Conservation (phyloP, 2,329 filamentous ascomycete genomes). For the Hortaea sp. region DNA sequence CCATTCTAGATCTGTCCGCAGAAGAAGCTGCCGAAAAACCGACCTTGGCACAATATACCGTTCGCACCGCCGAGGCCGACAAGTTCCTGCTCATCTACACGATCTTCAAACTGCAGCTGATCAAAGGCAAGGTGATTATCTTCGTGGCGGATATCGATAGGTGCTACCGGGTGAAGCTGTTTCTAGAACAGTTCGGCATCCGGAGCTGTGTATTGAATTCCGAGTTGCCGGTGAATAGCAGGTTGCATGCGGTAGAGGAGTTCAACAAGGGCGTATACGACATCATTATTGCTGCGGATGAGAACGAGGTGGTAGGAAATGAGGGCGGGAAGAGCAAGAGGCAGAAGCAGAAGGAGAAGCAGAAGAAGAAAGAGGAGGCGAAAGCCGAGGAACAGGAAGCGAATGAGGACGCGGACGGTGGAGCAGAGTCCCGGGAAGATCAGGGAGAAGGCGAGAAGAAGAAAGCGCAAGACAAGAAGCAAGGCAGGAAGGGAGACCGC, state of each 20-base stretch:
- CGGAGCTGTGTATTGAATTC: slow-evolving; percentile 89
- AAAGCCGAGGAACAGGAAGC: slow-evolving; percentile 1
- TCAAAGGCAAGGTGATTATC: slow-evolving; percentile 83
- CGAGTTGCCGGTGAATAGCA: slow-evolving; percentile 83
- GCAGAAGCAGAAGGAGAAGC: slow-evolving; percentile 13
- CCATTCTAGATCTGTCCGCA: slow-evolving; percentile 72
- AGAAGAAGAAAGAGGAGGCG: slow-evolving; percentile 22
- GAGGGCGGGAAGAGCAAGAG: slow-evolving; percentile 35
- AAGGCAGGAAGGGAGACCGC: slow-evolving; percentile 61
- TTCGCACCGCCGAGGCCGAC: slow-evolving; percentile 92
- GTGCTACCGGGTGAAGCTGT: slow-evolving; percentile 87
- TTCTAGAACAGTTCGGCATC: slow-evolving; percentile 93
- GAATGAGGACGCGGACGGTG: slow-evolving; percentile 4
- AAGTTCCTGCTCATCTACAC: slow-evolving; percentile 91
- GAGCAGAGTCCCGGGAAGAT: slow-evolving; percentile 24
- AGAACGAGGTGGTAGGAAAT: slow-evolving; percentile 70
- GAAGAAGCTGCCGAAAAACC: slow-evolving; percentile 48
- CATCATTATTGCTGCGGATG: slow-evolving; percentile 93
- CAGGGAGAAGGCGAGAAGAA: slow-evolving; percentile 17
- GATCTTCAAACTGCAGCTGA: slow-evolving; percentile 86
- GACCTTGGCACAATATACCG: slow-evolving; percentile 75
- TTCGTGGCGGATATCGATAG: slow-evolving; percentile 80
- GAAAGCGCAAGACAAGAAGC: slow-evolving; percentile 39
- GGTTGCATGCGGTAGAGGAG: slow-evolving; percentile 90
- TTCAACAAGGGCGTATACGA: slow-evolving; percentile 97